Percentiles rank a stretch among this genome's conserved stretches.
Conservation (phyloP, 2,329 filamentous ascomycete genomes). For the Alternaria burnsii region DNA sequence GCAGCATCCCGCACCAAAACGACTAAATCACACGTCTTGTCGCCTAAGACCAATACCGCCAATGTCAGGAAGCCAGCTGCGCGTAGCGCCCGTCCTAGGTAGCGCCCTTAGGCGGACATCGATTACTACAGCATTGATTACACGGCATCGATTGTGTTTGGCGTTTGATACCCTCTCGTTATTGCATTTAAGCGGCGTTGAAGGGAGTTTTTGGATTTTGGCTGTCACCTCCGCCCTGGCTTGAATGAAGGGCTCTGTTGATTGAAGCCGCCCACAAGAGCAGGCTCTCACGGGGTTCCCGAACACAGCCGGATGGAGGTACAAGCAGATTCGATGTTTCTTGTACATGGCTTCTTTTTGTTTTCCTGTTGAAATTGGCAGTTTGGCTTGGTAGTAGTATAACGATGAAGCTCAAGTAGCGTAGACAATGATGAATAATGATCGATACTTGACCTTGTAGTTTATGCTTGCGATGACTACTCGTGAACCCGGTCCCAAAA, state of each 20-base stretch:
- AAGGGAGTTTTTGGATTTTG: background rate
- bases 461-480: background rate
- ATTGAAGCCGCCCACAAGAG: constrained; percentile 27
- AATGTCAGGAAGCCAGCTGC: constrained; percentile 29
- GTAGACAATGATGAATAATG: constrained; percentile 10
- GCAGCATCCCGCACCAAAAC: constrained; percentile 35
- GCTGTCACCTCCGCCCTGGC: constrained; percentile 12
- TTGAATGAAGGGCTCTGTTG: constrained; percentile 21
- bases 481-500: too few species aligned
- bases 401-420: constrained; percentile 4
- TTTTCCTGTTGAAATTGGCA: background rate
- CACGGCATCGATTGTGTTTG: constrained; percentile 19
- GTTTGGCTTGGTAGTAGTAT: background rate
- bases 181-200: constrained; percentile 20
- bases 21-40: constrained; percentile 26
- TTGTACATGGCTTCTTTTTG: background rate
- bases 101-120: constrained; percentile 24
- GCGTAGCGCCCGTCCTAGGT: constrained; percentile 29
- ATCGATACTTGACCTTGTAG: background rate
- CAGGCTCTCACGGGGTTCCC: constrained; percentile 23
- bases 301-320: constrained; percentile 22
- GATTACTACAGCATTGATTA: constrained; percentile 17
- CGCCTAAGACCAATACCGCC: constrained; percentile 34
- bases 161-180: constrained; percentile 25
- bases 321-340: background rate